Conservation (phyloP, 1,284 basidiomycete species). For the Apiotrichum domesticum region DNA sequence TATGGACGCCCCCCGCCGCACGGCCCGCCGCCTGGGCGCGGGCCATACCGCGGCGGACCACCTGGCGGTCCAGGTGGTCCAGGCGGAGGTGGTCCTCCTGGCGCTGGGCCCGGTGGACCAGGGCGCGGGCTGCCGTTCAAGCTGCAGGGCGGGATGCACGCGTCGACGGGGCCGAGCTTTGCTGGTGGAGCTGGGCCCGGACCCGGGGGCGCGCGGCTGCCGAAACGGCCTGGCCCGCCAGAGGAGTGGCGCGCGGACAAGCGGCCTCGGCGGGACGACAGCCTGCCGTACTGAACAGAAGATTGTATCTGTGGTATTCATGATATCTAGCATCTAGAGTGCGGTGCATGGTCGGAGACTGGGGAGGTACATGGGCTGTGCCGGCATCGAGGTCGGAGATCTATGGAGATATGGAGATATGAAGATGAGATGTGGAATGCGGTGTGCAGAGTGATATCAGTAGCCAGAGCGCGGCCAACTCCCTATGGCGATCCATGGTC, state of each 20-base stretch:
- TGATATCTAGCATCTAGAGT: no score
- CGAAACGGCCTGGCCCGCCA: neutral
- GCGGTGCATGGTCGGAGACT: no score
- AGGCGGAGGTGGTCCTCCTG: neutral
- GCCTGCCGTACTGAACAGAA: slow-evolving; percentile 4
- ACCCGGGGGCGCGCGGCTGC: neutral
- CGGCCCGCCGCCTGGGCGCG: neutral
- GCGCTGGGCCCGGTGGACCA: neutral
- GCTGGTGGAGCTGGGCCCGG: neutral
- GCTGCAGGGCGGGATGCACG: slow-evolving; percentile 4
- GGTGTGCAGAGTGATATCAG: no score
- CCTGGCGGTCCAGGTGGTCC: slow-evolving; percentile 1
- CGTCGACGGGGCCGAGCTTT: slow-evolving; percentile 2
- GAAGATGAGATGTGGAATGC: no score
- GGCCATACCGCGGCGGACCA: neutral
- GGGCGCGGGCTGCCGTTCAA: slow-evolving; percentile 10
- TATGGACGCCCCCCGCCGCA: neutral
- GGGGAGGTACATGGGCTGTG: no score
- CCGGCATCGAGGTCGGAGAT: no score
- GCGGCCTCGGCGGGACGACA: slow-evolving; percentile 4
- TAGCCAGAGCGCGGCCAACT: no score
- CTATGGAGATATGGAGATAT: no score
- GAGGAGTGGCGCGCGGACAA: slow-evolving; percentile 12
- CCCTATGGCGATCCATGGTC: no score
- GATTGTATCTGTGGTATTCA: no score